phyloP scores from a whole-genome alignment of 2,329 filamentous ascomycete species.

The Juglanconis juglandina region DNA sequence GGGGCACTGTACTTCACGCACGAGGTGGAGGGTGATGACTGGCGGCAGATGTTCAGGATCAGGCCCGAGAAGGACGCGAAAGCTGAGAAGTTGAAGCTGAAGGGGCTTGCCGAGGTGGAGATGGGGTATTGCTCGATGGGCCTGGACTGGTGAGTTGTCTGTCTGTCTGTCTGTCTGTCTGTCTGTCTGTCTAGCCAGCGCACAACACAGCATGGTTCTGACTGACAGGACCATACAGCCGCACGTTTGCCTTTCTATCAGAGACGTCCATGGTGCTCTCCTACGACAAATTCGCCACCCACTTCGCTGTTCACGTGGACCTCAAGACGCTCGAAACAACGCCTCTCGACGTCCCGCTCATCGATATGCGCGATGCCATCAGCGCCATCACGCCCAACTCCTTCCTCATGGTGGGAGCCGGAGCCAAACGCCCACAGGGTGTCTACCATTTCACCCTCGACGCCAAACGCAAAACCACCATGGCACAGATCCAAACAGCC shows the following conservation, averaged over 20 bases:
- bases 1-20: conserved; percentile 46
- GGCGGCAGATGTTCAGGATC: conserved; percentile 43
- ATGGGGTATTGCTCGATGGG: conserved; percentile 32
- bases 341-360: conserved; percentile 29
- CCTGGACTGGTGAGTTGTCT: conserved; percentile 28
- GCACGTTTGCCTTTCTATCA: conserved; percentile 22
- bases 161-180: neutral
- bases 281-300: conserved; percentile 9
- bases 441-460: conserved; percentile 34
- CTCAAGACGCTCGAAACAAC: conserved; percentile 28
- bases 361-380: conserved; percentile 32
- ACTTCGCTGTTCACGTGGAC: conserved; percentile 28
- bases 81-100: conserved; percentile 28
- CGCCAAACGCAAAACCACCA: conserved; percentile 12
- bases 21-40: conserved; percentile 37
- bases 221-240: neutral
- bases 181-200: neutral
- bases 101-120: conserved; percentile 40
- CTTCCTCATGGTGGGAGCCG: conserved; percentile 36
- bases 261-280: conserved; percentile 33
- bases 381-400: conserved; percentile 30
- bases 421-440: conserved; percentile 25
- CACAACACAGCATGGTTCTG: too few species aligned
- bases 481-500: conserved; percentile 28
- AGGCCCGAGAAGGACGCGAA: conserved; percentile 24